Base-by-base conservation (phyloP, 441 rosid genomes). In the Syzygium malaccense region DNA sequence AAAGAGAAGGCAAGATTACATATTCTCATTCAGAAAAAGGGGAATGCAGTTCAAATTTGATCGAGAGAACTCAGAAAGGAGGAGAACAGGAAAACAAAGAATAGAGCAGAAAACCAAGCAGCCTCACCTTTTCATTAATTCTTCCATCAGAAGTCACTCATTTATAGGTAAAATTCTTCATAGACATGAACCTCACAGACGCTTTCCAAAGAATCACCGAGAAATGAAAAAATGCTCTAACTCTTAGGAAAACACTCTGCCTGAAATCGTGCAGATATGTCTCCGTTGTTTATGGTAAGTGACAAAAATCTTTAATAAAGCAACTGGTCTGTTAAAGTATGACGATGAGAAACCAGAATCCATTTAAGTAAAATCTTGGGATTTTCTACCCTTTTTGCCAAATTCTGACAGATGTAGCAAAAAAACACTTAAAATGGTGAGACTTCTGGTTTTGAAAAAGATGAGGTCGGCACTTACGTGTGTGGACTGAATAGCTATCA, bases 251-350 rank as follows among this genome's bases (percentile, higher is more conserved):
- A 23, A 13, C 51, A 9, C n/a, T 37, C 17, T 56, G 58, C 89
- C 79, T 56, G 32, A 89, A 85, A 48, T 62, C 91, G 57, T 51
- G 85, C 86, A 85, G 86, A 75, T 51, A 48, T 88, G 75, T 62
- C 86, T 26, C 55, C 55, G 87, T 17, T 32, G 55, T 56, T 66
- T 79, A 28, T 41, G 78, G 87, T 19, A 68, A 41, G 28, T 48
- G 55, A 66, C 56, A 49, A 83, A 30, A 71, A 87, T 19, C 57
- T 85, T 30, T 53, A 8, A 19, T 18, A 85, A n/a, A 30, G 37
- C 62, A 10, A 37, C 20, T n/a, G 45, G n/a, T 30, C 48, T 5
- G 33, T 37, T 54, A 4, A 56, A 56, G n/a, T 10, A 25, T 37
- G 60, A 56, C 26, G 6, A 19, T 54, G 25, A 14, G 62, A 37